A percentile compares a stretch with the other conserved stretches of the same genome.
Evolutionary conservation across 768 basidiomycete species (phyloP).

Genomic region (Suillus discolor): DNA sequence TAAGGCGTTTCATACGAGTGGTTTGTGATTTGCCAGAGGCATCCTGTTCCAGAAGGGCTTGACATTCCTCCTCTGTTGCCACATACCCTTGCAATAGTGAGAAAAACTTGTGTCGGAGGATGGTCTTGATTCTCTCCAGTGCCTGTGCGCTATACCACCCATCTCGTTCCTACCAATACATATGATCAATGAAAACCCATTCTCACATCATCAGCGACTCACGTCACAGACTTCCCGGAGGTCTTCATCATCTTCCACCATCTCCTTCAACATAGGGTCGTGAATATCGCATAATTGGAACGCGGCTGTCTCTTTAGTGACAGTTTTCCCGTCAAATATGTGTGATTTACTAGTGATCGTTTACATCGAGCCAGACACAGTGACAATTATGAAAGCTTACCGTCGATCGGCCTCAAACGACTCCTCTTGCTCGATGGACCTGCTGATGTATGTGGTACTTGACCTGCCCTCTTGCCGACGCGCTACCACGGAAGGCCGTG

Average conservation of each 20-base stretch:
- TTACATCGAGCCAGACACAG: background rate
- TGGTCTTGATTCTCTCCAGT: slow-evolving; percentile 80
- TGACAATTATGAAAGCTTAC: slow-evolving; percentile 18
- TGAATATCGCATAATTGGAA: slow-evolving; percentile 94
- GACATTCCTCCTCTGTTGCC: slow-evolving; percentile 75
- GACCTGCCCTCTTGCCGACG: slow-evolving; percentile 54
- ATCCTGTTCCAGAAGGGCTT: slow-evolving; percentile 53
- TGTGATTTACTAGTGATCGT: slow-evolving; percentile 60
- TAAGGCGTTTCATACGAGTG: slow-evolving; percentile 52
- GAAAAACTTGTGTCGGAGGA: slow-evolving; percentile 87
- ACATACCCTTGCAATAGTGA: slow-evolving; percentile 71
- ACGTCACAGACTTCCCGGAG: slow-evolving; percentile 77
- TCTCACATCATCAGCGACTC: slow-evolving; percentile 30
- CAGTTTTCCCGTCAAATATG: slow-evolving; percentile 82
- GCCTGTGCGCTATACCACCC: slow-evolving; percentile 86
- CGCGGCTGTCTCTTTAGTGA: slow-evolving; percentile 85
- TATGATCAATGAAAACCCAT: slow-evolving; percentile 4
- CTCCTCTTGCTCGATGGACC: slow-evolving; percentile 37
- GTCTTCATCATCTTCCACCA: slow-evolving; percentile 76
- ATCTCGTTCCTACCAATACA: slow-evolving; percentile 62
- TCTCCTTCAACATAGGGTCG: slow-evolving; percentile 79
- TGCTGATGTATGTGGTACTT: slow-evolving; percentile 23
- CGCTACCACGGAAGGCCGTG: slow-evolving; percentile 72
- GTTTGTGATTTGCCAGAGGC: slow-evolving; percentile 34
- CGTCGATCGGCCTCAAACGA: slow-evolving; percentile 33